These are phyloP conservation scores for Solanum paucissectum DNA, from an alignment of 257 asterid genomes.

Conservation along the genomic window DNA sequence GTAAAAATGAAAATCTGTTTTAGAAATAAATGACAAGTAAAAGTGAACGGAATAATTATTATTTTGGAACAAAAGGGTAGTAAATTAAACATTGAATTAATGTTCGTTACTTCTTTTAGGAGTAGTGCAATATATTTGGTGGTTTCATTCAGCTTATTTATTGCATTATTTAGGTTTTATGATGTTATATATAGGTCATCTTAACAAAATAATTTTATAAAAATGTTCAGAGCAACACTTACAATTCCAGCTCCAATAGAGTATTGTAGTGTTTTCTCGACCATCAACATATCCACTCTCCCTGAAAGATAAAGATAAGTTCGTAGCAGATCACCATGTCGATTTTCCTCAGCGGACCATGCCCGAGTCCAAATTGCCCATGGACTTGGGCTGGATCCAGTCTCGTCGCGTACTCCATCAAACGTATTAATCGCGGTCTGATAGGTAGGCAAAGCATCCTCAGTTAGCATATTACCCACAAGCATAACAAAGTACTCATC, in stretches of 20 bases:
- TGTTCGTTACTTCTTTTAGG: too few species aligned
- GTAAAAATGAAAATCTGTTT: too few species aligned
- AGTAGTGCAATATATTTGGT: too few species aligned
- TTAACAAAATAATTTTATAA: too few species aligned
- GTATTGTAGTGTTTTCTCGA: slow-evolving; percentile 28
- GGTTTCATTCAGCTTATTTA: too few species aligned
- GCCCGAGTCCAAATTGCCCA: slow-evolving; percentile 32
- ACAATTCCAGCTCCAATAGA: slow-evolving; percentile 30
- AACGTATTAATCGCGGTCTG: slow-evolving; percentile 9
- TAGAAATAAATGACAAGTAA: too few species aligned
- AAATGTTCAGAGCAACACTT: background rate
- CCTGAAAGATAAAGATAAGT: slow-evolving; percentile 29
- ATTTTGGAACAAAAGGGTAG: too few species aligned
- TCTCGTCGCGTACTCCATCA: slow-evolving; percentile 19
- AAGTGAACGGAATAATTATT: too few species aligned
- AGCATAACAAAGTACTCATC: slow-evolving; percentile 25
- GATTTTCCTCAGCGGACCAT: slow-evolving; percentile 36
- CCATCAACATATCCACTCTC: slow-evolving; percentile 29
- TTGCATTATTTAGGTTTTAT: too few species aligned
- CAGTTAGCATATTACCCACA: slow-evolving; percentile 24
- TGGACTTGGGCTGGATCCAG: slow-evolving; percentile 18
- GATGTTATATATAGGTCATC: background rate
- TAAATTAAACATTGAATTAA: too few species aligned
- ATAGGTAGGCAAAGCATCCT: slow-evolving; percentile 31
- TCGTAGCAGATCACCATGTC: slow-evolving; percentile 27